These are phyloP conservation scores for Plasmodium gonderi DNA, from an alignment of 169 alveolate species.

Conservation along the genomic window DNA sequence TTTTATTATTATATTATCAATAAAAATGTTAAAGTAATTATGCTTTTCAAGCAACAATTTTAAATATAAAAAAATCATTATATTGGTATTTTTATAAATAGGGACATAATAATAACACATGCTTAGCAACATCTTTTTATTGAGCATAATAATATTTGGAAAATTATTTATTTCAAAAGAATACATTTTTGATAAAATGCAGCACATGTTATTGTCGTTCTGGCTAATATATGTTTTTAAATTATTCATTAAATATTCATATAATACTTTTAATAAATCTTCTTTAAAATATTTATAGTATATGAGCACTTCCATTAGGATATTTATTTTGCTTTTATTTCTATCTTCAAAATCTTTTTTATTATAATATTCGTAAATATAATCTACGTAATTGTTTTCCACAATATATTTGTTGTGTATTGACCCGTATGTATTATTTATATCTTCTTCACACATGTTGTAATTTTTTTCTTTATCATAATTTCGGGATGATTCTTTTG, in stretches of 20 bases:
- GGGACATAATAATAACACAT: constrained; percentile 63
- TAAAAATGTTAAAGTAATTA: constrained; percentile 31
- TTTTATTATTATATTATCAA: constrained; percentile 25
- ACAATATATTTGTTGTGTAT: constrained; percentile 55
- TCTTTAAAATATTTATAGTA: constrained; percentile 45
- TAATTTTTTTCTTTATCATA: not conserved
- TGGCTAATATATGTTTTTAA: constrained; percentile 22
- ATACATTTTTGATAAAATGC: constrained; percentile 28
- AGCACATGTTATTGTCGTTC: constrained; percentile 10
- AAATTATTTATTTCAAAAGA: constrained; percentile 17
- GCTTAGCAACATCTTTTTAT: constrained; percentile 25
- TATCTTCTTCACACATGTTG: not conserved
- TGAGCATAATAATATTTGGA: constrained; percentile 7
- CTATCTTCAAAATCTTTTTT: constrained; percentile 29
- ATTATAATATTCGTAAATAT: constrained; percentile 68
- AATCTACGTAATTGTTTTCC: constrained; percentile 49
- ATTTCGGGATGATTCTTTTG: not conserved
- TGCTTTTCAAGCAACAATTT: constrained; percentile 37
- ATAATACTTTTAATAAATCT: constrained; percentile 51
- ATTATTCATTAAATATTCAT: constrained; percentile 34
- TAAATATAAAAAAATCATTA: constrained; percentile 32
- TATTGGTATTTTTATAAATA: constrained; percentile 12
- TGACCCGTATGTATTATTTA: constrained; percentile 27
- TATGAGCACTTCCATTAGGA: constrained; percentile 55
- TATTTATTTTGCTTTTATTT: constrained; percentile 28